Conservation (phyloP, 2,329 filamentous ascomycete species). For the Aspergillus ibericus region DNA sequence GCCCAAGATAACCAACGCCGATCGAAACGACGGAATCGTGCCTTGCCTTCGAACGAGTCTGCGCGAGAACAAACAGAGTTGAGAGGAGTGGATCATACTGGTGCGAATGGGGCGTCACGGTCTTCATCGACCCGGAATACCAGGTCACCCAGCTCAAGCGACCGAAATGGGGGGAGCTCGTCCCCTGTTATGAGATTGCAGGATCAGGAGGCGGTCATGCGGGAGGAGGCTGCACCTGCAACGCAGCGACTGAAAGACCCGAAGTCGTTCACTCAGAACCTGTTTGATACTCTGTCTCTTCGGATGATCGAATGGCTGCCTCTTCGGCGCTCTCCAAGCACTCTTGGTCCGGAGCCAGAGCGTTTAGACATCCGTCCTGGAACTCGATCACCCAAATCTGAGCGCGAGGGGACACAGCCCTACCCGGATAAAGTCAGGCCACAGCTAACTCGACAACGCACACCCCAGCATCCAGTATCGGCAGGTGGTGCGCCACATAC, state of each 20-base stretch:
- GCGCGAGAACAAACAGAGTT: constrained; percentile 4
- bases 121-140: background rate
- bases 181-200: constrained; percentile 4
- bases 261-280: constrained; percentile 62
- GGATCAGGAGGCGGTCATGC: constrained; percentile 11
- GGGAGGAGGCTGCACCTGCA: constrained; percentile 20
- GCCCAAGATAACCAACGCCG: constrained; percentile 27
- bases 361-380: constrained; percentile 2
- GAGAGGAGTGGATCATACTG: background rate
- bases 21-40: constrained; percentile 34
- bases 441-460: constrained; percentile 10
- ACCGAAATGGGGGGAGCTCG: background rate
- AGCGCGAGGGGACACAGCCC: constrained; percentile 7
- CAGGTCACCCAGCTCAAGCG: background rate
- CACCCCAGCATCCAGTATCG: constrained; percentile 7
- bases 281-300: constrained; percentile 51
- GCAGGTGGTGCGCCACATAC: constrained; percentile 25
- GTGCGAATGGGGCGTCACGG: background rate
- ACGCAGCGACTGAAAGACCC: constrained; percentile 52
- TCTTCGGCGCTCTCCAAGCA: constrained; percentile 33
- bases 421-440: constrained; percentile 12
- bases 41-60: constrained; percentile 20
- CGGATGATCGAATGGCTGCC: constrained; percentile 50
- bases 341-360: constrained; percentile 18
- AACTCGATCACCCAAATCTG: constrained; percentile 15